Base-by-base conservation (phyloP, 208 protist species). In the Paratrypanosoma confusum region DNA sequence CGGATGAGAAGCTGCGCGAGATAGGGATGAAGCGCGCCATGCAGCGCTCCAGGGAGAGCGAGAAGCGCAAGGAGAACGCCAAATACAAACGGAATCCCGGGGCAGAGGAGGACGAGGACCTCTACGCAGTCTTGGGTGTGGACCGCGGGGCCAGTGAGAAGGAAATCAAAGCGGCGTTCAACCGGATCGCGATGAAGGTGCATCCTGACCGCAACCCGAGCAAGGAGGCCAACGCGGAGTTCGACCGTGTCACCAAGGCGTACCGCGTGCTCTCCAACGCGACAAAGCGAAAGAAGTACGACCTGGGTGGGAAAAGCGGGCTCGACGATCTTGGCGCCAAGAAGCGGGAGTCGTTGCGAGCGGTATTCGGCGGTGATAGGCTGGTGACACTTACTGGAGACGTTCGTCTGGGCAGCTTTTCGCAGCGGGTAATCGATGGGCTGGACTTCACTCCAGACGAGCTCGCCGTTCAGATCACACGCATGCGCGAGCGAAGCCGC, bases 271-370 rank as follows among this genome's bases (percentile, higher is more conserved):
- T 99, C 11, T 78, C 53, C 3, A 93, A 98, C 52, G 41, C 65
- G n/a, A 60, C 97, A 56, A 97, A 98, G 60, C 76, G 95, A 10
- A 62, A 73, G 40, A 79, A 97, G 41, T 99, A 99, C 60, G 97
- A 99, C 53, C 53, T 95, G 31, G 96, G 90, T 53, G 97, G 97
- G 24, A 75, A 93, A 37, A 81, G 97, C 42, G 92, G 85, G 16
- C 73, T 99, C 0, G 87, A 98, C 33, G 84, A 95, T 50, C 50
- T 80, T 13, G 73, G 77, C 4, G 64, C 49, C 23, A 76, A 70
- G 54, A 85, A 84, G 43, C 67, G 84, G 5, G 73, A 79, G 14
- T 78, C 58, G 10, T 58, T 88, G 3, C 70, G 78, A 0, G 75
- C 64, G 3, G 51, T 91, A 26, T 91, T 91, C 62, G 82, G 82